Conservation (phyloP, 176 grass and related monocot genomes). For the Rhynchospora breviuscula region DNA sequence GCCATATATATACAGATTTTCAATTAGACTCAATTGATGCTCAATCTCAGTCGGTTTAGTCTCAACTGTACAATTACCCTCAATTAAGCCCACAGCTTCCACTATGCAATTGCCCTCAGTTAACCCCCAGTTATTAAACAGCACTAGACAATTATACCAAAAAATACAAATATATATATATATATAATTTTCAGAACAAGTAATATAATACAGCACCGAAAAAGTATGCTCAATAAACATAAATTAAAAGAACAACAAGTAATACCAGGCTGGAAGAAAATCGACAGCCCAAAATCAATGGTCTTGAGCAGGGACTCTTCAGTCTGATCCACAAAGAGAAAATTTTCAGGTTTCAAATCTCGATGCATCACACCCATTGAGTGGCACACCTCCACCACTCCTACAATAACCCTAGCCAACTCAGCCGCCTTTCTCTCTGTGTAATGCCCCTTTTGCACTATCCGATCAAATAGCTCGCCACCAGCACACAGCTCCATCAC, state of each 20-base stretch:
- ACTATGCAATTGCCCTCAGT: not conserved
- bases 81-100: not conserved
- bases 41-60: not conserved
- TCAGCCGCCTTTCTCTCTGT: constrained; percentile 41
- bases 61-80: not conserved
- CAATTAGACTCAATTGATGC: not conserved
- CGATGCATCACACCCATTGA: constrained; percentile 50
- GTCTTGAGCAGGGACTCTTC: constrained; percentile 40
- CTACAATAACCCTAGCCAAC: constrained; percentile 40
- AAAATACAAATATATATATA: not conserved
- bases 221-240: not conserved
- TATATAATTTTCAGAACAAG: not conserved
- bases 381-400: constrained; percentile 41
- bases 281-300: constrained; percentile 47
- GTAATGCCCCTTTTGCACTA: constrained; percentile 45
- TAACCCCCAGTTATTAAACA: not conserved
- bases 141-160: not conserved
- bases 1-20: not conserved
- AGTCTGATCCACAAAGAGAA: constrained; percentile 38
- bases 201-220: not conserved
- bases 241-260: not conserved
- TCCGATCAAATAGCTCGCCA: constrained; percentile 46
- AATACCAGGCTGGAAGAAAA: constrained; percentile 39
- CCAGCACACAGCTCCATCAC: constrained; percentile 53
- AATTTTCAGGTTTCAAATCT: constrained; percentile 51